A percentile compares a stretch with the other conserved stretches of the same genome.
phyloP scores from a whole-genome alignment of 495 filamentous ascomycete species.

The Cercophora scortea region DNA sequence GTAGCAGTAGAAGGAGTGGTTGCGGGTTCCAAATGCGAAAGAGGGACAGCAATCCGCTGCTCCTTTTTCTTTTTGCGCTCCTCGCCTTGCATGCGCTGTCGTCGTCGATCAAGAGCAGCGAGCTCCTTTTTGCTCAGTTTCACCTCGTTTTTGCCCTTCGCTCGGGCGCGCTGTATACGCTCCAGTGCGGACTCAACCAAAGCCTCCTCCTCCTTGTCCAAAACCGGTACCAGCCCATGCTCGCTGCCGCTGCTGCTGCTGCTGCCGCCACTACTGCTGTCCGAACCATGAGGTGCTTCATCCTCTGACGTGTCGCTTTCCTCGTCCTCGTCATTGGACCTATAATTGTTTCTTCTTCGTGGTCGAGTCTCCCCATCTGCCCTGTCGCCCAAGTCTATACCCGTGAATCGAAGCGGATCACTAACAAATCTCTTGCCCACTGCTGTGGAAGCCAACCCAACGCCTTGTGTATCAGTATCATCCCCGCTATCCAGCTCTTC shows the following conservation, averaged over 20 bases:
- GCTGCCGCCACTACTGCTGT: conserved; percentile 36
- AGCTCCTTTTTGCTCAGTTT: conserved; percentile 66
- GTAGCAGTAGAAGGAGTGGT: too few relatives aligned
- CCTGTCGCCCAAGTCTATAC: conserved; percentile 44
- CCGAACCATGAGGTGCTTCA: conserved; percentile 45
- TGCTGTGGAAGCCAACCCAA: conserved; percentile 40
- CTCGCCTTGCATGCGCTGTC: conserved; percentile 49
- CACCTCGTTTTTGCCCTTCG: conserved; percentile 66
- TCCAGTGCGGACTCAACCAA: conserved; percentile 66
- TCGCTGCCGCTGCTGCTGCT: conserved; percentile 14
- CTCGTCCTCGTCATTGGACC: conserved; percentile 33
- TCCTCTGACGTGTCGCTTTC: conserved; percentile 40
- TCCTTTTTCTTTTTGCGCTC: conserved; percentile 28
- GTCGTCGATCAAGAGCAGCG: conserved; percentile 59
- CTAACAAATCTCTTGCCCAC: conserved; percentile 35
- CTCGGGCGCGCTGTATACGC: conserved; percentile 67
- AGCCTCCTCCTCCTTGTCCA: conserved; percentile 55
- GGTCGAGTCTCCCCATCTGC: conserved; percentile 31
- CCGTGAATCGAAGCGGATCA: conserved; percentile 57
- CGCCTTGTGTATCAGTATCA: conserved; percentile 53
- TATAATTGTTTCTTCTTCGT: conserved; percentile 36
- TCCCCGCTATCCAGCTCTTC: conserved; percentile 64
- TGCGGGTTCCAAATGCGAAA: conserved; percentile 28
- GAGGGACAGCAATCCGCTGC: conserved; percentile 32
- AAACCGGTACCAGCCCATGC: conserved; percentile 30